Evolutionary conservation across 164 flowering plant species (phyloP), one percentile per base, ranked within the genome.

Genomic region (Malania oleifera): DNA sequence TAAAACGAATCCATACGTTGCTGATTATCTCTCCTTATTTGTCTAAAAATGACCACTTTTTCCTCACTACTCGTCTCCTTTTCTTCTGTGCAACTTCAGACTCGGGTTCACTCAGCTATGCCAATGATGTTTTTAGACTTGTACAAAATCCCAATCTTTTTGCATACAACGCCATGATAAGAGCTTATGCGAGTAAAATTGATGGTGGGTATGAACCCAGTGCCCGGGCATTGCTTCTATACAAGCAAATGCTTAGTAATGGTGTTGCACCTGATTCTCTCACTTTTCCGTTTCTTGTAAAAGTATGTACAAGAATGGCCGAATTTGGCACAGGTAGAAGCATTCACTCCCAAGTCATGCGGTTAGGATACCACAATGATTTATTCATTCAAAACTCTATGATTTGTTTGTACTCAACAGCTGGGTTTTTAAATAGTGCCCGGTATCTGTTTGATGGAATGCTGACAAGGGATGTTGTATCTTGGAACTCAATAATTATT

Each of bases 401-500:
- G 67, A 68, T 86, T 8, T 57, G 34, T 56, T 46, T 79, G 52
- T 84, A 78, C 39, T 63, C 73, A 0, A 59, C 63, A 1, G 67
- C 61, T 54, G 76, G 87, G 69, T 19, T 43, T 40, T 28, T 79
- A 67, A 14, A 0, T 9, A 26, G 17, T 47, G 86, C 91, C 0
- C 56, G 68, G 45, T 52, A 34, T 50, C 35, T 86, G 79, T 86
- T 86, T 54, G 85, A 84, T 59, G 85, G 72, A 74, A 85, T 83
- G 87, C 25, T 44, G 2, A 12, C 50, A 0, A 71, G 77, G 48
- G 89, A 85, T 72, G 68, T 81, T 52, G 92, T 85, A 56, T 83
- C 95, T 14, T 85, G 90, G 92, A 89, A 87, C 58, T 75, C 85
- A 24, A 72, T 85, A 70, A 63, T 89, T 48, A 62, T 54, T 52